Conservation (phyloP, 2,329 filamentous ascomycete species). For the Alternaria brassicae region DNA sequence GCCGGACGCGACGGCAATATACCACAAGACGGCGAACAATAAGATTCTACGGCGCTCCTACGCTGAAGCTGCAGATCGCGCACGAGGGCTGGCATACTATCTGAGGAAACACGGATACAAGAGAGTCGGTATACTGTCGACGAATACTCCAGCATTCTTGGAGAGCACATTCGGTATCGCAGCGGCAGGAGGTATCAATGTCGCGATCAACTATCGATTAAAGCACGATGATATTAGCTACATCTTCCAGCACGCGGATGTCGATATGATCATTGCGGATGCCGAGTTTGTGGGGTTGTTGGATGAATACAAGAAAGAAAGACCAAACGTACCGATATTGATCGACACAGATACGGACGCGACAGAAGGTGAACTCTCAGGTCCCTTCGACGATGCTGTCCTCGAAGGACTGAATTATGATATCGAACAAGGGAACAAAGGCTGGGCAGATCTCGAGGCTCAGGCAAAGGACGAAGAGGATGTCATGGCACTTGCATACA, state of each 20-base stretch:
- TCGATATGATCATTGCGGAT: constrained; percentile 87
- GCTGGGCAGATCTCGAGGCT: constrained; percentile 78
- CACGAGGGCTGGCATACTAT: constrained; percentile 87
- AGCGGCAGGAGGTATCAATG: constrained; percentile 79
- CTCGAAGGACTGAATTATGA: constrained; percentile 81
- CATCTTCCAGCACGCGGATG: constrained; percentile 87
- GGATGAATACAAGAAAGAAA: constrained; percentile 66
- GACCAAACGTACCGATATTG: constrained; percentile 72
- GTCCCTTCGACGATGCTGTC: constrained; percentile 84
- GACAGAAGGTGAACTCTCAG: constrained; percentile 73
- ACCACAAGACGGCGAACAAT: constrained; percentile 82
- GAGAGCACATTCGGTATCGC: constrained; percentile 89
- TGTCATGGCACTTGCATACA: constrained; percentile 88
- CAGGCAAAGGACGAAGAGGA: constrained; percentile 78
- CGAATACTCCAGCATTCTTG: constrained; percentile 94
- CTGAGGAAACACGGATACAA: constrained; percentile 75
- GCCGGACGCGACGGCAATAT: constrained; percentile 79
- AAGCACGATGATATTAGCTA: constrained; percentile 88
- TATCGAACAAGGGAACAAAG: constrained; percentile 66
- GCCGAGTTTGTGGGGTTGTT: constrained; percentile 77
- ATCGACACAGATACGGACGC: constrained; percentile 86
- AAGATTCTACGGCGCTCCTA: constrained; percentile 79
- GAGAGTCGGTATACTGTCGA: constrained; percentile 82
- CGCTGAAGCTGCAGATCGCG: constrained; percentile 81
- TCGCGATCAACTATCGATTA: constrained; percentile 75